Percentiles rank a stretch among this genome's conserved stretches.
These are phyloP conservation scores for Neurospora intermedia DNA, from an alignment of 495 filamentous ascomycete genomes.

Conservation along the genomic window DNA sequence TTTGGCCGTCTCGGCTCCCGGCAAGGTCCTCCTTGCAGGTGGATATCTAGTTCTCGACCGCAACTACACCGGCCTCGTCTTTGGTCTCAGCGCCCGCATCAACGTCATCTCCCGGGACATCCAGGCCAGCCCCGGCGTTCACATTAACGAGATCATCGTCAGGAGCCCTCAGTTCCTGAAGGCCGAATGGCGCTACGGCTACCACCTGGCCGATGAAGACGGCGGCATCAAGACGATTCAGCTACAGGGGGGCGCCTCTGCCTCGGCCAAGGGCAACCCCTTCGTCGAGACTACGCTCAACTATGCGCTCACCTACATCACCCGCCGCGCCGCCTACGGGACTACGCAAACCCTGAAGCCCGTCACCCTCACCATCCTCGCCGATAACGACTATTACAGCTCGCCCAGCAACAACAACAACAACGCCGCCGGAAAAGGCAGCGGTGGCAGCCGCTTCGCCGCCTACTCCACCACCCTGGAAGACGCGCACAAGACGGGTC, in stretches of 20 bases:
- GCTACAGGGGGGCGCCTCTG: constrained; percentile 47
- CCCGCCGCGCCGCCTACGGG: constrained; percentile 40
- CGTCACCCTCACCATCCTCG: constrained; percentile 72
- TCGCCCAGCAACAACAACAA: constrained; percentile 38
- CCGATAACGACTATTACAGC: constrained; percentile 95
- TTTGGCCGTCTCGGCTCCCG: constrained; percentile 77
- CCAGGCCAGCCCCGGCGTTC: constrained; percentile 43
- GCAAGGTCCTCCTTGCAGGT: constrained; percentile 89
- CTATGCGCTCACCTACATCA: constrained; percentile 78
- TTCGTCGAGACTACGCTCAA: constrained; percentile 86
- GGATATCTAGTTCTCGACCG: constrained; percentile 93
- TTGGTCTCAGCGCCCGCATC: constrained; percentile 88
- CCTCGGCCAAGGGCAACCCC: constrained; percentile 44
- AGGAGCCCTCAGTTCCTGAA: constrained; percentile 82
- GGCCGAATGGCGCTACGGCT: constrained; percentile 77
- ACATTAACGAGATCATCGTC: constrained; percentile 63
- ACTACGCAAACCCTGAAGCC: constrained; percentile 50
- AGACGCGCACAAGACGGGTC: constrained; percentile 86
- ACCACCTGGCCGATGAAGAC: constrained; percentile 51
- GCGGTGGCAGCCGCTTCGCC: constrained; percentile 49
- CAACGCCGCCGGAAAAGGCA: background rate
- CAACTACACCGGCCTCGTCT: constrained; percentile 78
- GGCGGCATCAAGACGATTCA: constrained; percentile 72
- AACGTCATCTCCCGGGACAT: constrained; percentile 68
- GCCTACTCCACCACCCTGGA: constrained; percentile 65